These are phyloP conservation scores for Coniferiporia sulphurascens DNA, from an alignment of 1,284 basidiomycete species.

Conservation along the genomic window DNA sequence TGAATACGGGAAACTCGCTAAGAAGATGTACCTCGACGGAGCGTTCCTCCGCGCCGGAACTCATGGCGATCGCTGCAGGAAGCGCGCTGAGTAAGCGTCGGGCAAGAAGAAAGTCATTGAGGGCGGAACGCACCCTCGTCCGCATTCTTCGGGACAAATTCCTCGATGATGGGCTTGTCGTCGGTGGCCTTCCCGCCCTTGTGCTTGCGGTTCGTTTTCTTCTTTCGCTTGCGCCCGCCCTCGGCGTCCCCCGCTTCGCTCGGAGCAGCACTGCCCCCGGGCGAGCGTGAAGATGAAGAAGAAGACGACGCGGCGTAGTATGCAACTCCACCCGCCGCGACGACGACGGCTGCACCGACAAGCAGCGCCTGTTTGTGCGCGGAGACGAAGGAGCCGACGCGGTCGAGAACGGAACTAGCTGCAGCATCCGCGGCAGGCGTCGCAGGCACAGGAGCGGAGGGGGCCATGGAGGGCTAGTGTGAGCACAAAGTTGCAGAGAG, in stretches of 20 bases:
- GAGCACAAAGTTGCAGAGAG: too few species aligned
- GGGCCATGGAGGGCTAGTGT: neutral
- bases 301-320: conserved; percentile 47
- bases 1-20: too few species aligned
- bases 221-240: conserved; percentile 43
- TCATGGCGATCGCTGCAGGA: conserved; percentile 1
- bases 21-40: neutral
- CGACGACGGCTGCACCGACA: conserved; percentile 63
- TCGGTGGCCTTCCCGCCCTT: conserved; percentile 39
- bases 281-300: conserved; percentile 44
- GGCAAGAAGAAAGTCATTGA: neutral
- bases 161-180: conserved; percentile 75
- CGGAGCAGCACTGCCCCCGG: conserved; percentile 16
- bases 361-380: conserved; percentile 72
- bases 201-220: conserved; percentile 60
- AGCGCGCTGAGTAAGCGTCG: neutral
- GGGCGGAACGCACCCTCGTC: conserved; percentile 31
- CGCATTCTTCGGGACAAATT: conserved; percentile 38
- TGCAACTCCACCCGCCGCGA: conserved; percentile 72
- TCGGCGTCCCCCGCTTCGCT: conserved; percentile 34
- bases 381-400: conserved; percentile 64
- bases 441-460: conserved; percentile 14
- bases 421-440: conserved; percentile 9
- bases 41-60: neutral
- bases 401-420: conserved; percentile 40